Conservation (phyloP, 257 asterid genomes). For the Primulina eburnea region DNA sequence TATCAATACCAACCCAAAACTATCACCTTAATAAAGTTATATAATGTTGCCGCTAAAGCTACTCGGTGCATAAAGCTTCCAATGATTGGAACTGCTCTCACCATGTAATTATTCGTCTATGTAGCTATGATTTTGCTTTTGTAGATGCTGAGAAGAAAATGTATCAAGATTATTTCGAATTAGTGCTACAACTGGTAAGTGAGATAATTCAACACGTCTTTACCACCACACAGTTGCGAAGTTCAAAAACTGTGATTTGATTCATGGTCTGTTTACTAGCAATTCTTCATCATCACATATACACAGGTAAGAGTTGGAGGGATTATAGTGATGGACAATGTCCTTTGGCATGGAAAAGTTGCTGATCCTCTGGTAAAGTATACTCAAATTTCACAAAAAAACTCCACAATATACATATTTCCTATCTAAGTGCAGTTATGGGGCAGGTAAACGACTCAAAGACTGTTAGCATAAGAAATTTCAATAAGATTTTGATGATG, state of each 20-base stretch:
- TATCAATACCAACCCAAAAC: too few species aligned
- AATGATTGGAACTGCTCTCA: conserved; percentile 9
- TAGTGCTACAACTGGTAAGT: conserved; percentile 81
- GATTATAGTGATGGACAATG: conserved; percentile 82
- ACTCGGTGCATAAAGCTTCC: conserved; percentile 10
- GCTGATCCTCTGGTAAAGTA: conserved; percentile 73
- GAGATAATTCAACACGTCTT: conserved; percentile 11
- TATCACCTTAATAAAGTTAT: not conserved
- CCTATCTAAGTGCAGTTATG: conserved; percentile 11
- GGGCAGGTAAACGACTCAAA: conserved; percentile 63
- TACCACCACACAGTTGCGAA: not conserved
- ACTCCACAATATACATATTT: not conserved
- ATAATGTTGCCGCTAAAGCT: not conserved
- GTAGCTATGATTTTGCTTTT: conserved; percentile 91
- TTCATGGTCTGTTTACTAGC: not conserved
- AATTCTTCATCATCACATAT: conserved; percentile 8
- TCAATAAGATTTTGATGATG: conserved; percentile 60
- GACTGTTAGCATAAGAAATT: conserved; percentile 65
- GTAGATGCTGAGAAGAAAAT: conserved; percentile 92
- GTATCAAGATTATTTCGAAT: conserved; percentile 82
- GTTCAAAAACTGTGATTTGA: not conserved
- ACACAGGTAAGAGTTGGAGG: conserved; percentile 83
- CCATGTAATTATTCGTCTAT: conserved; percentile 25
- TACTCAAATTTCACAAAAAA: conserved; percentile 16
- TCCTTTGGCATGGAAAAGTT: conserved; percentile 94